Conservation (phyloP, 371 early-diverging fungal genomes). For the Saksenaea vasiformis region DNA sequence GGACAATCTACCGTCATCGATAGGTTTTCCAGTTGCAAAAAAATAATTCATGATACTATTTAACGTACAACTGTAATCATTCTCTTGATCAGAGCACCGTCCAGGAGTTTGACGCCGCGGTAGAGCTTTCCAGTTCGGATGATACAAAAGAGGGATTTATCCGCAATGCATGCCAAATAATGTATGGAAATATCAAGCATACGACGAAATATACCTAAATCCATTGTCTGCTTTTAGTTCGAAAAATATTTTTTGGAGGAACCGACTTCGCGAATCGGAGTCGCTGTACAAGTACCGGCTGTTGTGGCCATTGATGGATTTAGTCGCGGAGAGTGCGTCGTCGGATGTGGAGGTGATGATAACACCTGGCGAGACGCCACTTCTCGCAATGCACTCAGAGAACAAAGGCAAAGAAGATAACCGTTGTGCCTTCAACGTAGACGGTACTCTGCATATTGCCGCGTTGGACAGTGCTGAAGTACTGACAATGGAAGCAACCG, state of each 20-base stretch:
- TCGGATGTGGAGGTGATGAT: background rate
- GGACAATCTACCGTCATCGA: background rate
- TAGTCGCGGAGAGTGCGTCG: background rate
- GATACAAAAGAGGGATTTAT: background rate
- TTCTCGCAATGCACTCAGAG: background rate
- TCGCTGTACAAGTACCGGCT: background rate
- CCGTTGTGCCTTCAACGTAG: background rate
- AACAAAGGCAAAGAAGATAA: slow-evolving; percentile 1
- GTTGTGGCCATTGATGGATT: background rate
- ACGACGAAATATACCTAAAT: background rate
- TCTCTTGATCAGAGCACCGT: background rate
- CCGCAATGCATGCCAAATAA: background rate
- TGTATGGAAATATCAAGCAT: background rate
- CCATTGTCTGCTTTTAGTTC: background rate
- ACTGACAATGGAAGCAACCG: background rate
- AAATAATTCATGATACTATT: background rate
- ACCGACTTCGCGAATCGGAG: background rate
- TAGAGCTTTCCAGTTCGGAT: background rate
- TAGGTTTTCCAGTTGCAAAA: background rate
- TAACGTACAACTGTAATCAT: background rate
- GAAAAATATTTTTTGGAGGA: background rate
- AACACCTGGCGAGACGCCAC: background rate
- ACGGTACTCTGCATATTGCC: background rate
- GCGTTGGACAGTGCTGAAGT: background rate
- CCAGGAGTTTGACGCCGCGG: background rate